Base-by-base conservation (phyloP, 2,329 filamentous ascomycete species). In the Claviceps sp. region DNA sequence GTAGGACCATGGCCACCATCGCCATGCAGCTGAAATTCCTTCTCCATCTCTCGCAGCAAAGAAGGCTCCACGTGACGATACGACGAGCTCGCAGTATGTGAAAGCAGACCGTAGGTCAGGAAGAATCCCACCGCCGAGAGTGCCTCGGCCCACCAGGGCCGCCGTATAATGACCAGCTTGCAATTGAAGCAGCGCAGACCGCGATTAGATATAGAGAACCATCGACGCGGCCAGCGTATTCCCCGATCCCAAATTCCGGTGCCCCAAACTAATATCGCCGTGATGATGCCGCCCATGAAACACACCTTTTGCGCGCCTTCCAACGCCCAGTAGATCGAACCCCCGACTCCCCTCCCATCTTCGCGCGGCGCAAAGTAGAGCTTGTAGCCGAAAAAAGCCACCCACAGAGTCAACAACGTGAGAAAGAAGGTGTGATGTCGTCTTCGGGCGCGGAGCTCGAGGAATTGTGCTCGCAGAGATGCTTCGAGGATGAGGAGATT, bases 401-500 rank as follows among this genome's bases (percentile, higher is more conserved):
- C 83, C 93, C 93, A 98, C 30, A 84, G 64, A 4, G 79, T 78
- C 30, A 98, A 78, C 11, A 95, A 74, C 17, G 85, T 76, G 22
- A 97, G 74, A 63, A 97, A 95, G 70, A 97, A 94, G 2, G 89
- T 90, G 68, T 98, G 91, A 61, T 96, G 88, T 16, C 93, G 84
- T 47, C 89, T 80, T 43, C 93, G 84, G 47, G 89, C 87, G 54
- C 91, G 87, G 45, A 97, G 78, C 56, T 89, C 87, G 52, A 98
- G 82, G 69, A 94, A 97, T 62, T 98, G 93, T 24, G 89, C 84
- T 58, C 93, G 88, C 39, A 98, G 75, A 5, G 89, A 95, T 48
- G 89, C 89, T 68, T 98, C 93, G 68, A 98, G 87, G 61, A 98
- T 94, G 54, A 98, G 80, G 24, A 98, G 84, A 69, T 98, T 98